Evolutionary conservation across 1,139 yeast species (phyloP), one percentile per base, ranked within the genome.

Genomic region (Saccharomyces hybrid): DNA sequence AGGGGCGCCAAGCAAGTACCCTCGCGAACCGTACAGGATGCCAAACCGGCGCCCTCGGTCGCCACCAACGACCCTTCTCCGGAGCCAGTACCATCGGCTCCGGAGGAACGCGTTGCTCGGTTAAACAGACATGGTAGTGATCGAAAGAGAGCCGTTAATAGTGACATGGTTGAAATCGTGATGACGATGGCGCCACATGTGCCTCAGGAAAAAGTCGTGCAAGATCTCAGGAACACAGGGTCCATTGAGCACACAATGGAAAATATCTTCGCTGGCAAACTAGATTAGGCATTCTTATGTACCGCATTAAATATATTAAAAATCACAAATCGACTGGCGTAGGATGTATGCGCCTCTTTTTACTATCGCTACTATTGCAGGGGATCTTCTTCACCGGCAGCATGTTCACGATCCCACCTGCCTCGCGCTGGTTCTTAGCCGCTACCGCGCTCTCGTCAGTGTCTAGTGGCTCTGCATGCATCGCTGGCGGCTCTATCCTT

Each of bases 91-190:
- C 28, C 29, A 44, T 26, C 26, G 4, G n/a, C n/a, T 14, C 16
- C 16, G 13, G 23, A 46, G 26, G 8, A 23, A 13, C 31, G 25
- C 19, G 31, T 25, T 29, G 13, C 19, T 52, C 57, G 13, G 28
- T 53, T 2, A 58, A 65, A 44, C 62, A 71, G 54, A 52, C 70
- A 42, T 16, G 6, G 16, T 14, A 23, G 14, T 13, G 8, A 25
- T 16, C 31, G 16, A 16, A 73, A 80, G 54, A 80, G 96, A 54
- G 78, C 75, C 2, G 86, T 87, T n/a, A 86, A 89, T 2, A 79
- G 77, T 9, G 83, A 81, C 58, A 91, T 91, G 98, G 77, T 91
- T 50, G 95, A 87, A 60, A 84, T 88, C 0, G 97, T 91, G 1
- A 88, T 84, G 62, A 81, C 90, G 28, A 76, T 91, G 58, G 96